Evolutionary conservation across 306 rosid species (phyloP).

Genomic region (Trifolium dubium): DNA sequence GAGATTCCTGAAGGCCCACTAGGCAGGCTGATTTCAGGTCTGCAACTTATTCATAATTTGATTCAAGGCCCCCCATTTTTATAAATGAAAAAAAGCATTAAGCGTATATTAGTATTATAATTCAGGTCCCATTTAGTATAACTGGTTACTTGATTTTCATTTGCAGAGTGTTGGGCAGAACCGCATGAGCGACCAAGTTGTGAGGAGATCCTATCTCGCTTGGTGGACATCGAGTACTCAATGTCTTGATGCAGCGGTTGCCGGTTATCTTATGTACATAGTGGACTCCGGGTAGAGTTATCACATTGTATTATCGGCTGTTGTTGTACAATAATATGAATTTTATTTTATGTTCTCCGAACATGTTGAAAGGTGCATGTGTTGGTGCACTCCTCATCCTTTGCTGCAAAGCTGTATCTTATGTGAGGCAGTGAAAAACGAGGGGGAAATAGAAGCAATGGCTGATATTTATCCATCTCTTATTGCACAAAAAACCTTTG

Average conservation of each 20-base stretch:
- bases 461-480: constrained; percentile 21
- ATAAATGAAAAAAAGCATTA: background rate
- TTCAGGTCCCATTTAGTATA: constrained; percentile 13
- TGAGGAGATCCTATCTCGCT: constrained; percentile 84
- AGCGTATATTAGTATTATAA: constrained; percentile 8
- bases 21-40: constrained; percentile 87
- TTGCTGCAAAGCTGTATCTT: constrained; percentile 22
- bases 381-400: background rate
- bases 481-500: background rate
- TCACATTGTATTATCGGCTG: constrained; percentile 69
- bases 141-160: constrained; percentile 21
- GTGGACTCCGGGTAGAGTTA: constrained; percentile 68
- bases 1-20: constrained; percentile 95
- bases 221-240: constrained; percentile 82
- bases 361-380: constrained; percentile 29
- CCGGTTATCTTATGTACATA: constrained; percentile 57
- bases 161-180: constrained; percentile 94
- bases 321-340: constrained; percentile 52
- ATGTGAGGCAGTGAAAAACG: constrained; percentile 39
- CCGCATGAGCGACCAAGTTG: constrained; percentile 87
- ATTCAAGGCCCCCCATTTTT: background rate
- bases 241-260: constrained; percentile 57
- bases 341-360: constrained; percentile 52
- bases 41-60: constrained; percentile 1
- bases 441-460: background rate